Evolutionary conservation across 2,329 filamentous ascomycete species (phyloP).

Genomic region (Talaromyces piceae): DNA sequence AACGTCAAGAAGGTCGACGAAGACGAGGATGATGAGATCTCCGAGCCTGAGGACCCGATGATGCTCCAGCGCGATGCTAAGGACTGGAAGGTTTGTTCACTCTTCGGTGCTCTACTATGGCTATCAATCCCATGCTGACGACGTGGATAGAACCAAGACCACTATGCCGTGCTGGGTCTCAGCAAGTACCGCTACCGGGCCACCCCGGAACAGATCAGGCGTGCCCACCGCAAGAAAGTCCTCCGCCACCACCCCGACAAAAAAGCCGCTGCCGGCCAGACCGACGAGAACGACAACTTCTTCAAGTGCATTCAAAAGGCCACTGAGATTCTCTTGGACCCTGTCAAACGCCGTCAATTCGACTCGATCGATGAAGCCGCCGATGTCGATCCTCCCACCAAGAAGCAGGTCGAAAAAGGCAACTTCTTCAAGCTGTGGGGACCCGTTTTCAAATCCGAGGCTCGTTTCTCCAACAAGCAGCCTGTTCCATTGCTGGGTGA

Average conservation of each 20-base stretch:
- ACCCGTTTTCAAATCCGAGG: constrained; percentile 83
- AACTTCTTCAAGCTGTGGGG: constrained; percentile 96
- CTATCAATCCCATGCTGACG: constrained; percentile 12
- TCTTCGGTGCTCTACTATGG: background rate
- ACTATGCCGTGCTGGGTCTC: constrained; percentile 92
- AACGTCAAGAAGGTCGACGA: constrained; percentile 94
- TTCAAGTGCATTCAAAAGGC: constrained; percentile 99
- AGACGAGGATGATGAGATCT: constrained; percentile 83
- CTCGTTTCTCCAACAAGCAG: constrained; percentile 82
- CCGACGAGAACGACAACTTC: constrained; percentile 87
- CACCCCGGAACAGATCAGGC: constrained; percentile 97
- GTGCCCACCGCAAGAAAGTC: constrained; percentile 98
- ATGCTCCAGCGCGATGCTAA: constrained; percentile 91
- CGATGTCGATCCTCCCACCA: constrained; percentile 82
- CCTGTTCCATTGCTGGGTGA: constrained; percentile 82
- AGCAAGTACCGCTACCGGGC: constrained; percentile 88
- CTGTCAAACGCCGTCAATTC: constrained; percentile 85
- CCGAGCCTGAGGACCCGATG: constrained; percentile 86
- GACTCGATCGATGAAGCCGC: constrained; percentile 94
- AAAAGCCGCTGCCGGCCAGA: constrained; percentile 81
- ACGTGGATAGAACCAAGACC: constrained; percentile 70
- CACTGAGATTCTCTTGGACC: constrained; percentile 86
- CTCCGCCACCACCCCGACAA: constrained; percentile 98
- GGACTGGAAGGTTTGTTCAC: constrained; percentile 86
- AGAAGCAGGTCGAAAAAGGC: constrained; percentile 79